Evolutionary conservation across 2,329 filamentous ascomycete species (phyloP), one percentile per base, ranked within the genome.

Genomic region (Nemania sp.): DNA sequence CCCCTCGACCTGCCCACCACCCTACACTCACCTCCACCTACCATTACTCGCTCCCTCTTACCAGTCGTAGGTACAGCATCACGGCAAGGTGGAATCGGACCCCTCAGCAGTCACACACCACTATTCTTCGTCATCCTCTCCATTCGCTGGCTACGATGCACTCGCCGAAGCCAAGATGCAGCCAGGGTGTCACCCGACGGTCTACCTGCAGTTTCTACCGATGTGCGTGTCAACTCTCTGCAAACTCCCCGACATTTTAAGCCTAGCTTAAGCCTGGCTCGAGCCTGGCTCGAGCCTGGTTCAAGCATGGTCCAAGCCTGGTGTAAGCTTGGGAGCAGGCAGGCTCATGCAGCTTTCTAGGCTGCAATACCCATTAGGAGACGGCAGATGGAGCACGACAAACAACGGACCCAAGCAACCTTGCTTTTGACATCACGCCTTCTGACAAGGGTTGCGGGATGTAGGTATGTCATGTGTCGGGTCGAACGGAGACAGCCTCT

Each of bases 271-370:
- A 29, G 25, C 25, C 25, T 29, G 25, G 25, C 25, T 29, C 7
- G 25, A 29, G 25, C 7, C 25, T 29, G 25, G 25, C 25, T 29
- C 7, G 25, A 29, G 25, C 7, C 25, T 29, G n/a, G n/a, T 48
- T 45, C 32, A 42, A 51, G 45, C 35, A 25, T 35, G 34, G 40
- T 45, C 7, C 7, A 29, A 29, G 25, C 25, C 25, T 29, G 25
- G 25, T 7, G 3, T 29, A 7, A 29, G 25, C 7, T 7, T 29
- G 25, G 7, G 25, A 29, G 25, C 25, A 25, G 35, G 50, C 45
- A 66, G 62, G 62, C 65, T 62, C 48, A 62, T 56, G 54, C 64
- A 57, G 48, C 60, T 57, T 48, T 13, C 43, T 53, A 65, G 64
- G 63, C 64, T 64, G 58, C 64, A 64, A 51, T 54, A 34, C 25